Percentiles rank a stretch among this genome's conserved stretches.
These are phyloP conservation scores for Globisporangium irregulare DNA, from an alignment of 352 stramenopile genomes.

Conservation along the genomic window DNA sequence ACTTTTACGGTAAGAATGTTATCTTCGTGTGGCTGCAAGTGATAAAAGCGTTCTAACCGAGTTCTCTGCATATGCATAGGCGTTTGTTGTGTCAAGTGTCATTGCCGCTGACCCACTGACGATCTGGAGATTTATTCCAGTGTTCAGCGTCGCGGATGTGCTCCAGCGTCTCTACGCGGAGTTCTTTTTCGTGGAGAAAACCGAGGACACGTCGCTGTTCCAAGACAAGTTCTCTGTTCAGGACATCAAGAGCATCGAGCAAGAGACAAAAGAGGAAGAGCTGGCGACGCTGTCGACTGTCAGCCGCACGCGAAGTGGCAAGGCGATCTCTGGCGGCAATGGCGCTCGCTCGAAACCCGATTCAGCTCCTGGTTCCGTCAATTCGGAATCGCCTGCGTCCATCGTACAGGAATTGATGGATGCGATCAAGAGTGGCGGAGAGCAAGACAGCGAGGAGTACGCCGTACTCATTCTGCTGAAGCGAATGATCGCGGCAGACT, in stretches of 20 bases:
- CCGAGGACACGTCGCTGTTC: conserved; percentile 56
- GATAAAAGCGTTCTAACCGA: neutral
- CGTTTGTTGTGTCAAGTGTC: conserved; percentile 84
- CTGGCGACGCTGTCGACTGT: conserved; percentile 4
- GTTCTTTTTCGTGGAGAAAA: conserved; percentile 69
- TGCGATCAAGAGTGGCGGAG: conserved; percentile 22
- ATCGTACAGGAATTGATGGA: conserved; percentile 35
- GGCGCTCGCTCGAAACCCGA: neutral
- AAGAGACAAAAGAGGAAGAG: conserved; percentile 5
- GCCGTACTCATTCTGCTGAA: conserved; percentile 50
- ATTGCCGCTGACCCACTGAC: conserved; percentile 61
- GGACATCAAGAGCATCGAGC: conserved; percentile 7
- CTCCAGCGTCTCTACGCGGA: conserved; percentile 72
- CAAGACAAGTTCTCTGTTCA: conserved; percentile 64
- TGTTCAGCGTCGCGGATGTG: conserved; percentile 77
- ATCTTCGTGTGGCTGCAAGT: neutral
- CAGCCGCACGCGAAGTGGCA: conserved; percentile 21
- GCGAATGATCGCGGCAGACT: conserved; percentile 51
- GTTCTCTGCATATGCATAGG: conserved; percentile 26
- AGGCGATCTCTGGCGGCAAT: conserved; percentile 16
- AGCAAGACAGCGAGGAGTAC: conserved; percentile 41
- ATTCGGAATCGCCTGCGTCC: neutral
- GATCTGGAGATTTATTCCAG: conserved; percentile 76
- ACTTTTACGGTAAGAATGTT: conserved; percentile 58
- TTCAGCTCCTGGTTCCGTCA: neutral